Conservation (phyloP, 2,329 filamentous ascomycete species). For the Sporothrix schenckii region DNA sequence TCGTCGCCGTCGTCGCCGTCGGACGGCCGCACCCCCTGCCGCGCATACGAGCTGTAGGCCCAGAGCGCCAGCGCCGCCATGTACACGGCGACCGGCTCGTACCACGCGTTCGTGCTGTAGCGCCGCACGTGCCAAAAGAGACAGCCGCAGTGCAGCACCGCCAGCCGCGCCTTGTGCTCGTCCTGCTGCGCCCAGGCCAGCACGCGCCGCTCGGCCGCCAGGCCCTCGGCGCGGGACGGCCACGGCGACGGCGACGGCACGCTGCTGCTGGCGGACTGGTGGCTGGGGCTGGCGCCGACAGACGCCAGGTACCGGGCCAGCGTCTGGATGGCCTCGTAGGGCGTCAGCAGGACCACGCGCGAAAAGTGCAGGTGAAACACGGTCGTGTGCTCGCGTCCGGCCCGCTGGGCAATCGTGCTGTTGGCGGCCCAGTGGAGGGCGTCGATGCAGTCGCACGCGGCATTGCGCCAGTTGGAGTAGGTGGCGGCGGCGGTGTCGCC, state of each 20-base stretch:
- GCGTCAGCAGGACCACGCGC: slow-evolving; percentile 55
- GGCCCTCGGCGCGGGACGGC: not conserved
- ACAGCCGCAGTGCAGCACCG: slow-evolving; percentile 17
- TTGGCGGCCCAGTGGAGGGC: slow-evolving; percentile 63
- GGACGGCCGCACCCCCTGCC: not conserved
- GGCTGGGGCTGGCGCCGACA: not conserved
- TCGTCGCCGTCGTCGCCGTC: too few species aligned
- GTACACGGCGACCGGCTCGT: slow-evolving; percentile 16
- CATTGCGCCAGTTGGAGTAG: slow-evolving; percentile 13
- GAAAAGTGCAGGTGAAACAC: slow-evolving; percentile 60
- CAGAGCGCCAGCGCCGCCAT: slow-evolving; percentile 4
- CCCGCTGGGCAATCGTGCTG: slow-evolving; percentile 51
- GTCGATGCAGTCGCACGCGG: slow-evolving; percentile 45
- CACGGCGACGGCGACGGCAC: too few species aligned
- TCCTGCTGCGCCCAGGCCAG: slow-evolving; percentile 18
- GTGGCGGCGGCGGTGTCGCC: not conserved
- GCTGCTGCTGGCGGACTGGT: too few species aligned
- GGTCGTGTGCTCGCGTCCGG: slow-evolving; percentile 57
- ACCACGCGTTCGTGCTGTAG: slow-evolving; percentile 2
- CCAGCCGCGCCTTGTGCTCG: slow-evolving; percentile 18
- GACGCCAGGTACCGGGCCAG: slow-evolving; percentile 45
- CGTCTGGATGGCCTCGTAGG: slow-evolving; percentile 50
- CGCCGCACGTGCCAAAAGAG: slow-evolving; percentile 16
- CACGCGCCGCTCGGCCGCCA: not conserved
- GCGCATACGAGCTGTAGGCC: slow-evolving; percentile 17